These are phyloP conservation scores for barley (Hordeum vulgare) DNA, from an alignment of 176 grass and related monocot species.

Conservation along the genomic window MorexV3_pseudomolecules_assembly NC_058518.1:504699533-504700032, in stretches of 20 bases:
- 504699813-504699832: constrained; percentile 85
- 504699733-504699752: constrained; percentile 83
- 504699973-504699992: neutral
- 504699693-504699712: constrained; percentile 45
- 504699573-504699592: constrained; percentile 62
- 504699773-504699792: constrained; percentile 89
- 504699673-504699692: constrained; percentile 30
- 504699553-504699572: constrained; percentile 22
- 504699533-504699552: neutral
- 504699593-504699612: constrained; percentile 55
- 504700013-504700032: constrained; percentile 80
- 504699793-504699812: constrained; percentile 74
- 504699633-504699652: constrained; percentile 81
- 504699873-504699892: constrained; percentile 68
- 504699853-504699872: constrained; percentile 58
- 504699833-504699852: constrained; percentile 88
- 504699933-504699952: constrained; percentile 12
- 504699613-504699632: constrained; percentile 95
- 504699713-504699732: constrained; percentile 62
- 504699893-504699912: constrained; percentile 81
- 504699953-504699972: constrained; percentile 1
- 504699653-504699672: constrained; percentile 35
- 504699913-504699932: constrained; percentile 72
- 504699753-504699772: constrained; percentile 93
- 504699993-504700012: constrained; percentile 94